These are phyloP conservation scores for Erodium chrysanthum DNA, from an alignment of 441 rosid species.

Conservation along the genomic window DNA sequence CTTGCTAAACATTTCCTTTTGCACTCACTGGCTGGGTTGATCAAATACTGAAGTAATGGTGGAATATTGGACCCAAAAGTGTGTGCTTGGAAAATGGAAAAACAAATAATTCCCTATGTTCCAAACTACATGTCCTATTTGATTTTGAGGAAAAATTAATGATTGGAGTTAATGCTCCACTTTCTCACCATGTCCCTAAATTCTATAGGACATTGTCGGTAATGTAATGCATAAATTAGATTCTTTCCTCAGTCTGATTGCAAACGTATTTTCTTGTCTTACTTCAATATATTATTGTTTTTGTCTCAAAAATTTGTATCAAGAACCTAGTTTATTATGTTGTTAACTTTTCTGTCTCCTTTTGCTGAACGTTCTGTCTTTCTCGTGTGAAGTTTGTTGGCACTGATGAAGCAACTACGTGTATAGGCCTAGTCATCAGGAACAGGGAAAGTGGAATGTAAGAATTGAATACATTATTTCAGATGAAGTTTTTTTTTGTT, in stretches of 20 bases:
- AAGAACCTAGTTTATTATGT: background rate
- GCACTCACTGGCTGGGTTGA: background rate
- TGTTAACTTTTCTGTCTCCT: background rate
- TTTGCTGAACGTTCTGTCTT: background rate
- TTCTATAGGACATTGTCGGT: no score
- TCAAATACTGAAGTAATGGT: background rate
- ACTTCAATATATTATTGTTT: background rate
- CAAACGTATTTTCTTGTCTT: background rate
- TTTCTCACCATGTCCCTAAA: no score
- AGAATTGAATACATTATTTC: constrained; percentile 17
- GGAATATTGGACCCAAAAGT: no score
- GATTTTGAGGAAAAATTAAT: no score
- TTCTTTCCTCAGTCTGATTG: background rate
- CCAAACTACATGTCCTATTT: no score
- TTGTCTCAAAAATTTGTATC: background rate
- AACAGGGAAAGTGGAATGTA: constrained; percentile 59
- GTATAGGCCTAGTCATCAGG: constrained; percentile 63
- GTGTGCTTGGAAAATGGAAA: background rate
- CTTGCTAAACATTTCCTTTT: background rate
- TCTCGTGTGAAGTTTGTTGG: constrained; percentile 38
- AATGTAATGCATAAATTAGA: background rate
- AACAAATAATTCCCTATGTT: no score
- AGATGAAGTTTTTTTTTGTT: background rate
- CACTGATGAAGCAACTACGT: constrained; percentile 84
- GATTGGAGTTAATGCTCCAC: no score